Base-by-base conservation (phyloP, 345 rosid genomes). In the Pugionium cornutum region DNA sequence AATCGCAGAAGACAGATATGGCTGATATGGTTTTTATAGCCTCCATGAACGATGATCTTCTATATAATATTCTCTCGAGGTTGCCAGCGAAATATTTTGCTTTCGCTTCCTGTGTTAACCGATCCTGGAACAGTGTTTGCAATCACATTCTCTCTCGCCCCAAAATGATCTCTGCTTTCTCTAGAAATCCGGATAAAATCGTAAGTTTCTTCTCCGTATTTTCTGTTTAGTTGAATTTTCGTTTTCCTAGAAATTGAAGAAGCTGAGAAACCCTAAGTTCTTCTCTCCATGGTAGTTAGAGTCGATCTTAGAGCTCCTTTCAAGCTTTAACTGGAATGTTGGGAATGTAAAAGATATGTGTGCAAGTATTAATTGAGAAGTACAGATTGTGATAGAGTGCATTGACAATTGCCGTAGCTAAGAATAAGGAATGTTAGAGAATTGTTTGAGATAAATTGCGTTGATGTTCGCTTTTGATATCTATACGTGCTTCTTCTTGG, bases 31-130 rank as follows among this genome's bases (percentile, higher is more conserved):
- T 11, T 25, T 35, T 50, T 28, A 72, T 72, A 29, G 58, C 65
- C 54, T 42, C 67, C 8, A 50, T 75, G 30, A 66, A 60, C 55
- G 72, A 70, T 2, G 79, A 76, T 10, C 66, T 70, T 51, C 71
- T 67, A 0, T 42, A 57, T 4, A 52, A 60, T 59, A 70, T 76
- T 37, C 73, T 76, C 55, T 43, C 4, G 28, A 54, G 68, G 18
- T 66, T 76, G 9, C 76, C 75, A 0, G 76, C 79, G 10, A 58
- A 51, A 40, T 71, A 73, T 4, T 76, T 76, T 50, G 71, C 76
- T 5, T 76, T 57, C 64, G 79, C 76, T 40, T 55, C 69, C 1
- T 76, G 76, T 59, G 79, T 76, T 41, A 64, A 37, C 55, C 57
- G 63, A 60, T 76, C 64, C 2, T 76, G 76, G 79, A 60, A 60